Evolutionary conservation across 257 asterid genomes (phyloP).

Genomic region (Solanum gandarillasii): DNA sequence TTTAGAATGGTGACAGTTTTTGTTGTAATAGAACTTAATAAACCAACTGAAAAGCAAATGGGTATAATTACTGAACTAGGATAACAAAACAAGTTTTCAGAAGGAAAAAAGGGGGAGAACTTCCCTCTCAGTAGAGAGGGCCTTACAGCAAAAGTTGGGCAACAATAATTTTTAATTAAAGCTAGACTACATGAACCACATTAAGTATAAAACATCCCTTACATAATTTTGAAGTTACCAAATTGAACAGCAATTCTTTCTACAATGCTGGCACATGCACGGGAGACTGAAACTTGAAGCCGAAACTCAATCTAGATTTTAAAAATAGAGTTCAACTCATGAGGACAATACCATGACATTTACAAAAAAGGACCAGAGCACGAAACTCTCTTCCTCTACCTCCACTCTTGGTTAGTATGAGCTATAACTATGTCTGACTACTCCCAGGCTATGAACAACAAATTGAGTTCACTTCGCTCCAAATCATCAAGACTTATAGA

Average conservation of each 20-base stretch:
- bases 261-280: not conserved
- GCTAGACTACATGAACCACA: not conserved
- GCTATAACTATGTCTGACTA: not conserved
- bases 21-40: not conserved
- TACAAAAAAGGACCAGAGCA: not conserved
- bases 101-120: not conserved
- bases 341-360: not conserved
- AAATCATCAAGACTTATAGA: not conserved
- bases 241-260: not conserved
- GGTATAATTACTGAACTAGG: not conserved
- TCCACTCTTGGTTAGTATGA: not conserved
- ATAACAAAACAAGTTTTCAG: not conserved
- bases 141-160: not conserved
- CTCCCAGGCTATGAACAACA: not conserved
- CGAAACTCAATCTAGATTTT: not conserved
- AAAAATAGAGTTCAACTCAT: not conserved
- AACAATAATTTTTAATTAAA: not conserved
- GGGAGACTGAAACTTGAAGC: not conserved
- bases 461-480: not conserved
- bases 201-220: not conserved
- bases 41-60: not conserved
- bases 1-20: not conserved
- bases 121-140: not conserved
- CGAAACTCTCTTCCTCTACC: not conserved
- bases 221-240: not conserved